Evolutionary conservation across 2,329 filamentous ascomycete species (phyloP).

Genomic region (Cladobotryum mycophilum): DNA sequence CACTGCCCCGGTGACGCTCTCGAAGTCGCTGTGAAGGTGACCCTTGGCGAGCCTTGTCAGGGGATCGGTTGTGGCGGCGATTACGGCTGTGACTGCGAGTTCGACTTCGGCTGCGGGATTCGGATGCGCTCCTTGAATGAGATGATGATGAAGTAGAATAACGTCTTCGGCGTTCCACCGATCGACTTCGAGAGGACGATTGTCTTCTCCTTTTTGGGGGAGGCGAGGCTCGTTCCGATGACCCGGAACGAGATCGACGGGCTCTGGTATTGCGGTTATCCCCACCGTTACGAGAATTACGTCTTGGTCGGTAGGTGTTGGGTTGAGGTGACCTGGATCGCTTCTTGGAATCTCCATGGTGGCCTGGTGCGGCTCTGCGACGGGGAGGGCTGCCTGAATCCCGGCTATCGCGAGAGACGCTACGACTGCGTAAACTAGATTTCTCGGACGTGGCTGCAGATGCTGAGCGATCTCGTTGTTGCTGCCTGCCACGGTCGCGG

Average conservation of each 20-base stretch:
- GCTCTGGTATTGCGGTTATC: slow-evolving; percentile 16
- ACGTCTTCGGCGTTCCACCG: slow-evolving; percentile 34
- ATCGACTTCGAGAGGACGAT: slow-evolving; percentile 43
- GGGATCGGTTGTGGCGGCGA: slow-evolving; percentile 7
- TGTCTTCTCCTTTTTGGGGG: slow-evolving; percentile 45
- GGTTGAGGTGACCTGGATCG: slow-evolving; percentile 33
- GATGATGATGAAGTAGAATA: slow-evolving; percentile 33
- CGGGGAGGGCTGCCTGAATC: slow-evolving; percentile 29
- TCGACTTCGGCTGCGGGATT: slow-evolving; percentile 25
- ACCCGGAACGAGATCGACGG: slow-evolving; percentile 29
- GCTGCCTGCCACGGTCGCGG: slow-evolving; percentile 35
- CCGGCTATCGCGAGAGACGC: slow-evolving; percentile 24
- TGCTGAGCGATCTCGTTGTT: slow-evolving; percentile 28
- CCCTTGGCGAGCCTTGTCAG: slow-evolving; percentile 1
- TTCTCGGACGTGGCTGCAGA: slow-evolving; percentile 26
- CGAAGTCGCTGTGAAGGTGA: slow-evolving; percentile 9
- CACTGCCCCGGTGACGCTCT: not conserved
- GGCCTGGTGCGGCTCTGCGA: slow-evolving; percentile 28
- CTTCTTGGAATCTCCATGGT: slow-evolving; percentile 29
- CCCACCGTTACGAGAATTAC: slow-evolving; percentile 17
- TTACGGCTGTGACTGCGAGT: slow-evolving; percentile 18
- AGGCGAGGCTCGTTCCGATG: slow-evolving; percentile 35
- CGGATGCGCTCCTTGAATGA: slow-evolving; percentile 32
- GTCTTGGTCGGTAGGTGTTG: slow-evolving; percentile 21
- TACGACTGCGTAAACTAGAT: slow-evolving; percentile 29